A percentile compares a stretch with the other conserved stretches of the same genome.
phyloP scores from a whole-genome alignment of 306 rosid genomes.

The Rosa rugosa region DNA sequence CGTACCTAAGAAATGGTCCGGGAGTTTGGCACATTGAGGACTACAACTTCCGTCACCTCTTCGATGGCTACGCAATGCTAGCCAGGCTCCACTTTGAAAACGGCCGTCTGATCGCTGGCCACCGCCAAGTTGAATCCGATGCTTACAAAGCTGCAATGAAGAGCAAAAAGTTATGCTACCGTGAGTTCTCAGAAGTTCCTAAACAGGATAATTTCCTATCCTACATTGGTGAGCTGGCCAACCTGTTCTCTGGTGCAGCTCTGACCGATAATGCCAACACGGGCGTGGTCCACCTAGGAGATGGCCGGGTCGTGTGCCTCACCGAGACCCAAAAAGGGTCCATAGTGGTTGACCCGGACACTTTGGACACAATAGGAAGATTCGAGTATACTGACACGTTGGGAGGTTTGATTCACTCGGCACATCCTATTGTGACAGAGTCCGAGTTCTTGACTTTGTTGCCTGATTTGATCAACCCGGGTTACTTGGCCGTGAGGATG shows the following conservation, averaged over 20 bases:
- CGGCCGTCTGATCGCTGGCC: constrained; percentile 61
- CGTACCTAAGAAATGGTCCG: constrained; percentile 91
- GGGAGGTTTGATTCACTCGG: constrained; percentile 87
- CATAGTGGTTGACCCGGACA: constrained; percentile 61
- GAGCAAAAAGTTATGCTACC: constrained; percentile 67
- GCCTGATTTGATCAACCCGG: constrained; percentile 78
- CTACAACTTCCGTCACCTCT: constrained; percentile 86
- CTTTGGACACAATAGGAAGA: constrained; percentile 64
- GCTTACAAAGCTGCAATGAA: constrained; percentile 81
- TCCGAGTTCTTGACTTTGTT: constrained; percentile 66
- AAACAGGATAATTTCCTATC: constrained; percentile 61
- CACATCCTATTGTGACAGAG: constrained; percentile 88
- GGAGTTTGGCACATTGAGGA: constrained; percentile 86
- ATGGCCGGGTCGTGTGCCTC: constrained; percentile 84
- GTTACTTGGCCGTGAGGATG: constrained; percentile 78
- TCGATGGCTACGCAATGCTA: constrained; percentile 88
- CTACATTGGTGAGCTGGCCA: constrained; percentile 69
- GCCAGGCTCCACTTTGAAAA: constrained; percentile 59
- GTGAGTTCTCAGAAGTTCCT: constrained; percentile 91
- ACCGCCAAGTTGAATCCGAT: constrained; percentile 75
- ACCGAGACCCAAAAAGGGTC: constrained; percentile 97
- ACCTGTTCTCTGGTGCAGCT: constrained; percentile 75
- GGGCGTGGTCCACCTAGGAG: constrained; percentile 74
- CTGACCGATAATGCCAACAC: constrained; percentile 90
- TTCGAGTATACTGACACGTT: constrained; percentile 76